phyloP scores from a whole-genome alignment of 164 flowering plant genomes.

The Berberis thunbergii region DNA sequence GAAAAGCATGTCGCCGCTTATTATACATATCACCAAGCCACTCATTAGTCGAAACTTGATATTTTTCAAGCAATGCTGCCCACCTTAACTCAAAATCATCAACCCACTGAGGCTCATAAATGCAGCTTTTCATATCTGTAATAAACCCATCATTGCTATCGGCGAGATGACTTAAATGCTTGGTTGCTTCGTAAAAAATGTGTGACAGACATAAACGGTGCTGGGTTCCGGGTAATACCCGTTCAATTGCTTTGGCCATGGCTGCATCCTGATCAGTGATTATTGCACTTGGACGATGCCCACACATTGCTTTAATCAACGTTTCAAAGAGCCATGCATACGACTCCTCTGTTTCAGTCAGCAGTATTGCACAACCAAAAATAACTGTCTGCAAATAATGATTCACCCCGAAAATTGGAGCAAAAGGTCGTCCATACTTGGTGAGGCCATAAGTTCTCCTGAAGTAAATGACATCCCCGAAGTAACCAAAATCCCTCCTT shows the following conservation, averaged over 20 bases:
- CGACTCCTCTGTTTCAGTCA: neutral
- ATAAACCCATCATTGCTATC: neutral
- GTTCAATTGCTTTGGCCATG: neutral
- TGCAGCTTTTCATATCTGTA: neutral
- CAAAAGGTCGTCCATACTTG: constrained; percentile 12
- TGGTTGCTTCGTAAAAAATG: neutral
- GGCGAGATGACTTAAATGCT: neutral
- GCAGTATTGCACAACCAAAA: neutral
- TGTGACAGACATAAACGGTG: neutral
- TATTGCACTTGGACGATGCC: neutral
- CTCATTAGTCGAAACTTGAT: neutral
- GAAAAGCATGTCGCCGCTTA: neutral
- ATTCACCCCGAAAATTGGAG: constrained; percentile 1
- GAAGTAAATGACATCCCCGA: constrained; percentile 13
- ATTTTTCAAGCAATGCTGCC: neutral
- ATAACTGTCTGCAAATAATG: neutral
- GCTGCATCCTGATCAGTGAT: neutral
- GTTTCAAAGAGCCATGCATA: neutral
- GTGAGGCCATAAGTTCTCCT: constrained; percentile 4
- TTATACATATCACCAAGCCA: neutral
- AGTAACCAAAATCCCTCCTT: constrained; percentile 15
- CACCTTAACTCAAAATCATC: neutral
- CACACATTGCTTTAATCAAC: neutral
- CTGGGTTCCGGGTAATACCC: neutral
- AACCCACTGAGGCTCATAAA: neutral